Conservation (phyloP, 495 filamentous ascomycete genomes). For the Xylaria venustula region DNA sequence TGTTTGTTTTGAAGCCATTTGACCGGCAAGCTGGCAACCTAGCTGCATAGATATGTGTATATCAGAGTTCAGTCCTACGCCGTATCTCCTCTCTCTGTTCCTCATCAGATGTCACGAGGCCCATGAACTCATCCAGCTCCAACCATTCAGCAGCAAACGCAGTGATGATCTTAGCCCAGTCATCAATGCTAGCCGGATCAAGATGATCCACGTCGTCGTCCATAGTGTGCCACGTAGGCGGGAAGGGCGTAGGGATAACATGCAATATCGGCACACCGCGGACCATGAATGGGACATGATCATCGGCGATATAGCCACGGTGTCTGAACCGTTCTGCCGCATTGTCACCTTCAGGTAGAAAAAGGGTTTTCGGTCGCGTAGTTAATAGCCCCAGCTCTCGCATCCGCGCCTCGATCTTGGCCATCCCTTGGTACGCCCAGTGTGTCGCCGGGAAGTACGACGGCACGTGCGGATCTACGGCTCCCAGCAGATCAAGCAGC, state of each 20-base stretch:
- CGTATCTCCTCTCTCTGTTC: neutral
- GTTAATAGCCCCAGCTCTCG: constrained; percentile 46
- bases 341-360: constrained; percentile 55
- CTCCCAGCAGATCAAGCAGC: constrained; percentile 82
- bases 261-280: constrained; percentile 81
- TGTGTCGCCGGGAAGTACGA: constrained; percentile 84
- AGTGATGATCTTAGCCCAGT: constrained; percentile 77
- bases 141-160: constrained; percentile 87
- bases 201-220: constrained; percentile 81
- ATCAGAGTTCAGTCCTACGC: constrained; percentile 3
- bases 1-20: too few relatives aligned
- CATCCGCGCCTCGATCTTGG: constrained; percentile 65
- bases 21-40: too few relatives aligned
- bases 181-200: constrained; percentile 71
- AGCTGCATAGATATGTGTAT: neutral
- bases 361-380: constrained; percentile 31
- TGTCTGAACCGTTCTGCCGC: constrained; percentile 42
- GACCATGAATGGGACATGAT: constrained; percentile 81
- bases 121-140: constrained; percentile 41
- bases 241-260: constrained; percentile 78
- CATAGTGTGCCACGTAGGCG: constrained; percentile 76
- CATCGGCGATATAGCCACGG: constrained; percentile 58
- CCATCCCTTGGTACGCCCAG: constrained; percentile 81
- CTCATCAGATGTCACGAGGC: neutral
- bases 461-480: constrained; percentile 62